These are phyloP conservation scores for Umbelopsis sp. DNA, from an alignment of 192 early-diverging fungal species.

Conservation along the genomic window DNA sequence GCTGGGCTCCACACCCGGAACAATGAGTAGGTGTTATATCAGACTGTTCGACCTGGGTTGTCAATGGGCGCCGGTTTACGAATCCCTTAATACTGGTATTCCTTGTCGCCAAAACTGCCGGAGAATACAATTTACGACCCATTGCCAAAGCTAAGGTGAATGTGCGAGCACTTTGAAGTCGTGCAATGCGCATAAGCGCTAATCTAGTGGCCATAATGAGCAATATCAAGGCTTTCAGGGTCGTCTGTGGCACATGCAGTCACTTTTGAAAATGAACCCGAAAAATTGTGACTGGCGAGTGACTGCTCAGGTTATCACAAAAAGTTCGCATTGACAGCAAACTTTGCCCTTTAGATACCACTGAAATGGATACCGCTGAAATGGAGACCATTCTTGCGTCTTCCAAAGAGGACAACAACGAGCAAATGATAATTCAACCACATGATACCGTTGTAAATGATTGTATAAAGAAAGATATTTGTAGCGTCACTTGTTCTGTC, in stretches of 20 bases:
- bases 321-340: neutral
- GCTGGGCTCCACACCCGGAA: slow-evolving; percentile 70
- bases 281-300: slow-evolving; percentile 5
- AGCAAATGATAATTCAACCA: neutral
- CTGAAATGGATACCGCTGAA: neutral
- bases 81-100: neutral
- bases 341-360: neutral
- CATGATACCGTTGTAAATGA: slow-evolving; percentile 13
- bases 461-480: slow-evolving; percentile 13
- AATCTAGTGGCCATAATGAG: slow-evolving; percentile 1
- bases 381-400: slow-evolving; percentile 12
- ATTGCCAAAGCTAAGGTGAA: too few species aligned
- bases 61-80: neutral
- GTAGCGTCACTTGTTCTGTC: neutral
- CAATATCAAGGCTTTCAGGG: neutral
- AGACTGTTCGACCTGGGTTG: neutral
- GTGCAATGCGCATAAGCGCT: neutral
- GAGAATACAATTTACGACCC: too few species aligned
- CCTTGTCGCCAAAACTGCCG: neutral
- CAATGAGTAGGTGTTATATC: slow-evolving; percentile 39
- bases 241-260: neutral
- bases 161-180: neutral
- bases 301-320: neutral
- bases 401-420: neutral
- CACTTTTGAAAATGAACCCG: neutral